Evolutionary conservation across 2,329 filamentous ascomycete species (phyloP), one percentile per base, ranked within the genome.

Genomic region (Pezicula radicicola): DNA sequence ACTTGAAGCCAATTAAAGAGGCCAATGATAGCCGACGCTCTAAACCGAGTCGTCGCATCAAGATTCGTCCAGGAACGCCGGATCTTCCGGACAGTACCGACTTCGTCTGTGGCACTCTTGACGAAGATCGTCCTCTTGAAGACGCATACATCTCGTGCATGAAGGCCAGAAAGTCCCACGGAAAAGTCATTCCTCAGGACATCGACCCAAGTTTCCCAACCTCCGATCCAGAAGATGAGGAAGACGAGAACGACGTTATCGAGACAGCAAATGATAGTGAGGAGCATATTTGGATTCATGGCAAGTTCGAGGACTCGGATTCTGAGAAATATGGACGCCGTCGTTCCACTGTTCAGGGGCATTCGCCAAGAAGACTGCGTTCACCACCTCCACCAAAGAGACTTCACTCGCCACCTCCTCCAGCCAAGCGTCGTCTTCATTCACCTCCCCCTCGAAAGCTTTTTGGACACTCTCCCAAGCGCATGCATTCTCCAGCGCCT

Each of bases 181-280:
- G 87, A 92, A 55, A 85, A 88, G 56, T 68, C 83, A 90, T 93
- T 28, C 93, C 94, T n/a, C 94, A 97, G 66, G 94, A 97, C 62
- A 96, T 97, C 54, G 94, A 99, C 65, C 94, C 94, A 1, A 97
- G 92, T 65, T 99, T 99, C 68, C 94, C 94, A 0, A 92, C 91
- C 0, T 96, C 92, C 0, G 94, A 97, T 61, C 89, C 88, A 0
- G 94, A 99, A 60, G 85, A 91, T 59, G 87, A 93, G 27, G 89
- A 89, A 44, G 88, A 91, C 36, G 84, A 89, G 39, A 85, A 89
- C 49, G 78, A 81, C 69, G 68, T 85, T 66, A 62, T 75, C 65
- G 53, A 83, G 68, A 62, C 76, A 43, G 74, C 76, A 3, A 70
- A 84, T 49, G 83, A 85, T 18, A 90, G 85, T 61, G 87, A 90